phyloP scores from a whole-genome alignment of 148 eudicot species.

The Rhododendron henanense region DNA sequence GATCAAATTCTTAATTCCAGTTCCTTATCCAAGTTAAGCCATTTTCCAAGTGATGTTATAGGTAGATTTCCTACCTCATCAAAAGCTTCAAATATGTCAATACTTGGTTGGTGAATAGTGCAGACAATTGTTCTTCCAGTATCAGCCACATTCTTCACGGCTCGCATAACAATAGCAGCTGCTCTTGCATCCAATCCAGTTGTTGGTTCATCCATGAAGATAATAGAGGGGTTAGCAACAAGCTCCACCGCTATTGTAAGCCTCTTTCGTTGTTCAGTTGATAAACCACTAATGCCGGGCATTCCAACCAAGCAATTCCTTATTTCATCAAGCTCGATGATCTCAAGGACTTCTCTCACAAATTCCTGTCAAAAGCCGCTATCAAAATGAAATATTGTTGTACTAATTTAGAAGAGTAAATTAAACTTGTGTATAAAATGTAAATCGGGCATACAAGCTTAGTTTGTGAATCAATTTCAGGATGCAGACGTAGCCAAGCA shows the following conservation, averaged over 20 bases:
- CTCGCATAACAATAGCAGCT: too few species aligned
- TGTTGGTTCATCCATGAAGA: too few species aligned
- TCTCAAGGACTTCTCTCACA: slow-evolving; percentile 66
- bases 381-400: not conserved
- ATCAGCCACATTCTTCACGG: too few species aligned
- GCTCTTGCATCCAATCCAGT: too few species aligned
- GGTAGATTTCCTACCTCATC: slow-evolving; percentile 50
- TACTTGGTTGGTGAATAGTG: too few species aligned
- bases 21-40: not conserved
- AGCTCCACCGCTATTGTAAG: too few species aligned
- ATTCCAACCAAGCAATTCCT: slow-evolving; percentile 64
- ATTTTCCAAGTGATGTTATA: not conserved
- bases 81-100: slow-evolving; percentile 57
- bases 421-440: not conserved
- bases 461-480: slow-evolving; percentile 48
- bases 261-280: slow-evolving; percentile 53
- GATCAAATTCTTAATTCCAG: not conserved
- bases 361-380: slow-evolving; percentile 40
- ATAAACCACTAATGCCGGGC: slow-evolving; percentile 59
- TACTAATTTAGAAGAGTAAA: not conserved
- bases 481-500: slow-evolving; percentile 78
- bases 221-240: too few species aligned
- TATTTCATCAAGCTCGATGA: slow-evolving; percentile 61
- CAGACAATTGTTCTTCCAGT: too few species aligned
- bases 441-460: slow-evolving; percentile 40